These are phyloP conservation scores for Gracilariopsis chorda DNA, from an alignment of 23 red algal genomes.

Conservation along the genomic window DNA sequence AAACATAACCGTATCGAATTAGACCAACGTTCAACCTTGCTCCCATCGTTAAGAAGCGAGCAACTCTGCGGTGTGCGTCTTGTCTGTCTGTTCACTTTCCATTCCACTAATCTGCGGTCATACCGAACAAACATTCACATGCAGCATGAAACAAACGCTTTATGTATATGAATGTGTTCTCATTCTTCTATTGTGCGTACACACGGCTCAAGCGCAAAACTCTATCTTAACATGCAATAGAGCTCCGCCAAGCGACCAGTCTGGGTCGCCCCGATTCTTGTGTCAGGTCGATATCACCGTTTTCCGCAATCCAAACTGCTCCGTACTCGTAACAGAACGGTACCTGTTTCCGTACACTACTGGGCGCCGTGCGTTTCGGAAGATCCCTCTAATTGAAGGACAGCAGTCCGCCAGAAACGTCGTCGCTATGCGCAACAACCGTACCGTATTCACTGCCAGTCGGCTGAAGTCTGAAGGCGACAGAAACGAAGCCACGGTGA, in stretches of 20 bases:
- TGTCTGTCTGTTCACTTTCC: too few species aligned
- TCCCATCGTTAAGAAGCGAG: too few species aligned
- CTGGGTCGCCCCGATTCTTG: background rate
- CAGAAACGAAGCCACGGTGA: background rate
- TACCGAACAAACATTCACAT: too few species aligned
- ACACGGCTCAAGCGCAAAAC: background rate
- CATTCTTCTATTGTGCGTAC: background rate
- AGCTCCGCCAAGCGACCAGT: background rate
- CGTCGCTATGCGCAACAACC: background rate
- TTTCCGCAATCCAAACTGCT: conserved; percentile 7
- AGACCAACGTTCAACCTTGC: too few species aligned
- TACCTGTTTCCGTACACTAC: conserved; percentile 16
- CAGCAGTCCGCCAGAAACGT: background rate
- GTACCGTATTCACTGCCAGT: background rate
- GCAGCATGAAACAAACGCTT: background rate
- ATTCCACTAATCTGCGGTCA: too few species aligned
- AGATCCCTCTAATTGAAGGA: conserved; percentile 3
- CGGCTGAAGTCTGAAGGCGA: background rate
- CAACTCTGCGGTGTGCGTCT: too few species aligned
- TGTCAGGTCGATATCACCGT: conserved; percentile 31
- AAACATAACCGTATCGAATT: too few species aligned
- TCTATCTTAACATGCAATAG: background rate
- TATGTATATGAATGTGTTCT: background rate
- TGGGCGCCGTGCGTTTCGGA: background rate
- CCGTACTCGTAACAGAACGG: background rate